These are phyloP conservation scores for Boletus edulis DNA, from an alignment of 768 basidiomycete species.

Conservation along the genomic window DNA sequence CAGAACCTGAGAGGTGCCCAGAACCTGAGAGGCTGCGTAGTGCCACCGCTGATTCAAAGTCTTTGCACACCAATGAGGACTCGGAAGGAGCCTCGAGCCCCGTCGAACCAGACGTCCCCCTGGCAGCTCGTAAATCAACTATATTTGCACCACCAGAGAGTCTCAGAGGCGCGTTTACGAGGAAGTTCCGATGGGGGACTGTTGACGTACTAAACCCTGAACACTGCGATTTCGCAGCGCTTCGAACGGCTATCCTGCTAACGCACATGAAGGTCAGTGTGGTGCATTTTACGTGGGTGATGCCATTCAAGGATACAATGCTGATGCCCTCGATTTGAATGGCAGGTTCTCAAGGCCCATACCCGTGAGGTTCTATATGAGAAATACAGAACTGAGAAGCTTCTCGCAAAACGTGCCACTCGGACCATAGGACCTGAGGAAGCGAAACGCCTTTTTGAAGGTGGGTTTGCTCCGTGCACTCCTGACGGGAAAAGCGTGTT, in stretches of 20 bases:
- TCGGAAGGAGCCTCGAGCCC: slow-evolving; percentile 13
- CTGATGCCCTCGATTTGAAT: slow-evolving; percentile 7
- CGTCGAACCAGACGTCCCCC: slow-evolving; percentile 32
- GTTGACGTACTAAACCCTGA: slow-evolving; percentile 82
- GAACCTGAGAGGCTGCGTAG: slow-evolving; percentile 36
- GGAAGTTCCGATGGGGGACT: slow-evolving; percentile 86
- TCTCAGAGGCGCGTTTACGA: slow-evolving; percentile 69
- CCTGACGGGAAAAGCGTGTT: slow-evolving; percentile 24
- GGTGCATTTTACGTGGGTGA: slow-evolving; percentile 19
- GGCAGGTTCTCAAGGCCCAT: slow-evolving; percentile 72
- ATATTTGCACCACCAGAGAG: slow-evolving; percentile 57
- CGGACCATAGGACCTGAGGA: slow-evolving; percentile 74
- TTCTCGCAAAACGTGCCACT: slow-evolving; percentile 82
- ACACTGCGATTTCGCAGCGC: slow-evolving; percentile 85
- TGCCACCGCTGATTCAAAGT: slow-evolving; percentile 20
- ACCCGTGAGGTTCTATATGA: slow-evolving; percentile 93
- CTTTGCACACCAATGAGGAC: slow-evolving; percentile 18
- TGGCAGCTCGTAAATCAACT: slow-evolving; percentile 36
- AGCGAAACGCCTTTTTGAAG: slow-evolving; percentile 69
- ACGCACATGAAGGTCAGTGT: slow-evolving; percentile 77
- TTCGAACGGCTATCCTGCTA: slow-evolving; percentile 80
- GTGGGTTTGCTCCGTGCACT: slow-evolving; percentile 37
- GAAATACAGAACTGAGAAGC: slow-evolving; percentile 88
- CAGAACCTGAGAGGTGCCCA: slow-evolving; percentile 53
- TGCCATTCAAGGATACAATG: slow-evolving; percentile 8